Evolutionary conservation across 1,284 basidiomycete genomes (phyloP), one percentile per base, ranked within the genome.

Genomic region (Apiotrichum brassicae): DNA sequence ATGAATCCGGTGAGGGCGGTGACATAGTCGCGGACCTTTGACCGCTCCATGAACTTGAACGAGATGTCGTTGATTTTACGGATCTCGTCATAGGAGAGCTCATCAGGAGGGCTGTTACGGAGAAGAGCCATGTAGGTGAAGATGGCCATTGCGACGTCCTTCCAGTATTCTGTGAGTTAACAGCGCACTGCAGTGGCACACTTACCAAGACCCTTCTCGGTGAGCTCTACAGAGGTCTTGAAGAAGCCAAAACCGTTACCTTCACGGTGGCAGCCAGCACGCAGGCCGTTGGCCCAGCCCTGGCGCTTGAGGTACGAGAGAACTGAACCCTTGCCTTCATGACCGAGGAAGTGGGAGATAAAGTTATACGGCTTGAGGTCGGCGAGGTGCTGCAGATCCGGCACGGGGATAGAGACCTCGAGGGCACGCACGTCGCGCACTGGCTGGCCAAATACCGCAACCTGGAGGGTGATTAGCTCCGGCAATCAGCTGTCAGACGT

Each of bases 311-410:
- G 78, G 70, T 92, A 90, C 1, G 90, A 90, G 59, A 93, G 80
- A 36, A 98, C 76, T 1, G 92, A 97, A 1, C 95, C 95, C 33
- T 86, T 83, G 4, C 95, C 97, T 75, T 99, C 97, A 70, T 99
- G 94, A 0, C 95, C 95, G 42, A 97, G 74, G 65, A 95, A 85
- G 71, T 97, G 90, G 3, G 83, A 79, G 18, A 98, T 67, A 69
- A 92, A 87, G 56, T 82, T 76, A 3, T 79, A 82, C 2, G 95
- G 94, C 76, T 92, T 92, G 65, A 84, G 77, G 32, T 81, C 78
- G 82, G 87, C 95, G 40, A 83, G 76, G 1, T 85, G 82, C 6
- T 81, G 77, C 65, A 95, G 85, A 69, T 92, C 91, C 22, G 85
- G 85, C 53, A 94, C 76, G 16, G 89, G 89, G 74, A 95, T 95